Evolutionary conservation across 176 grass and related monocot genomes (phyloP), one percentile per base, ranked within the genome.

Genomic region (Ananas comosus): DNA sequence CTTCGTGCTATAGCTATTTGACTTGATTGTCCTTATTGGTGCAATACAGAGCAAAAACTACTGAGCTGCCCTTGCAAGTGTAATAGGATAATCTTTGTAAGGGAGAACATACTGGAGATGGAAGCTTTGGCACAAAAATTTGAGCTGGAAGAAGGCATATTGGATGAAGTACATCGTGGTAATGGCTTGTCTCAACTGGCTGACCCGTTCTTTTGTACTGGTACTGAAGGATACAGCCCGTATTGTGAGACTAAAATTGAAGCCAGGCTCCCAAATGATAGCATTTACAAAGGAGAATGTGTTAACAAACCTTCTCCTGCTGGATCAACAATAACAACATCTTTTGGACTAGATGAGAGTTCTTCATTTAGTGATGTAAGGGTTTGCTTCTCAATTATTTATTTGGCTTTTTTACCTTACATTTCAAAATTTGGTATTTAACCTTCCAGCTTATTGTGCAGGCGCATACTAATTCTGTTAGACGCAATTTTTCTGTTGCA

Each of bases 101-200:
- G 87, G 82, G 90, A 86, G 48, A 80, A 93, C 69, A 83, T 88
- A 77, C 50, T 67, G 50, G 80, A 91, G 33, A 63, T 99, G 68
- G 90, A 93, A 51, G 84, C 82, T 79, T 48, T 93, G 27, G 85
- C 85, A 29, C 77, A 74, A 70, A 85, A 80, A 56, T 92, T 88
- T 69, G 89, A 88, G 70, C 66, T 72, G 63, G 79, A 88, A 54
- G 73, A 85, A 48, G 49, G 11, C 27, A 50, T 80, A 18, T 29
- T 64, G 51, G 82, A 81, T 12, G 83, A 86, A 51, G 86, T 93
- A 21, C 85, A 92, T 58, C 42, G 72, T 71, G 69, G 47, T 49
- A 67, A 68, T 72, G 71, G 63, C 10, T 83, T 63, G 4, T 67
- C 53, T 51, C 76, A 79, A 64, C 75, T 79, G 48, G 67, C 65